A percentile compares a stretch with the other conserved stretches of the same genome.
Evolutionary conservation across 495 filamentous ascomycete species (phyloP).

Genomic region (Tuber melanosporum): DNA sequence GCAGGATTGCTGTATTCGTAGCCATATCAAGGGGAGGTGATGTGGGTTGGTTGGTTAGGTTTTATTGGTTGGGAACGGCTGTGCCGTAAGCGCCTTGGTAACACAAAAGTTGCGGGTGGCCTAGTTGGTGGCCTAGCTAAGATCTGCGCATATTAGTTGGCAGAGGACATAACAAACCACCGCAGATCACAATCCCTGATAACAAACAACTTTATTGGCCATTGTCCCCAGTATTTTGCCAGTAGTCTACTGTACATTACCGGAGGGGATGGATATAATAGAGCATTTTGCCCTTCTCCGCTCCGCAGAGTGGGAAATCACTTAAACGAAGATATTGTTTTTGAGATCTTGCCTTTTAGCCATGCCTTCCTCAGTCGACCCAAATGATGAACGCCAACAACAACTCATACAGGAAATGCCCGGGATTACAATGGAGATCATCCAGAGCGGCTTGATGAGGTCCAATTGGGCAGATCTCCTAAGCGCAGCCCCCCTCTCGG

Average conservation of each 20-base stretch:
- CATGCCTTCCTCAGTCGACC: neutral
- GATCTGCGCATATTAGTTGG: neutral
- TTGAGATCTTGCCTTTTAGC: neutral
- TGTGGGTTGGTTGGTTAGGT: neutral
- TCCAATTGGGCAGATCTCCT: conserved; percentile 9
- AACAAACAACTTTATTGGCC: neutral
- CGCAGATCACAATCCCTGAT: neutral
- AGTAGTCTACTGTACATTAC: neutral
- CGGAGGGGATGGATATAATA: neutral
- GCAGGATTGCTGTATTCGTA: neutral
- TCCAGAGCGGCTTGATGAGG: conserved; percentile 3
- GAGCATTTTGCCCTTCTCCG: neutral
- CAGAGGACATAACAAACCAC: neutral
- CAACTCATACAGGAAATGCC: neutral
- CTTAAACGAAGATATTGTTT: neutral
- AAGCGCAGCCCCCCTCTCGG: conserved; percentile 1
- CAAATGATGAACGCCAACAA: neutral
- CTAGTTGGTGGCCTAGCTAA: neutral
- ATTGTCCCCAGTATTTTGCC: neutral
- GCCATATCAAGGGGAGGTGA: neutral
- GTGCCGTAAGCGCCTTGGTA: neutral
- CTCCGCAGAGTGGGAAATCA: neutral
- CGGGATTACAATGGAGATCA: conserved; percentile 2
- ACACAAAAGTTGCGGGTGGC: neutral
- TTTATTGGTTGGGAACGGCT: neutral